Evolutionary conservation across 2,329 filamentous ascomycete genomes (phyloP).

Genomic region (Blastomyces emzantsi): DNA sequence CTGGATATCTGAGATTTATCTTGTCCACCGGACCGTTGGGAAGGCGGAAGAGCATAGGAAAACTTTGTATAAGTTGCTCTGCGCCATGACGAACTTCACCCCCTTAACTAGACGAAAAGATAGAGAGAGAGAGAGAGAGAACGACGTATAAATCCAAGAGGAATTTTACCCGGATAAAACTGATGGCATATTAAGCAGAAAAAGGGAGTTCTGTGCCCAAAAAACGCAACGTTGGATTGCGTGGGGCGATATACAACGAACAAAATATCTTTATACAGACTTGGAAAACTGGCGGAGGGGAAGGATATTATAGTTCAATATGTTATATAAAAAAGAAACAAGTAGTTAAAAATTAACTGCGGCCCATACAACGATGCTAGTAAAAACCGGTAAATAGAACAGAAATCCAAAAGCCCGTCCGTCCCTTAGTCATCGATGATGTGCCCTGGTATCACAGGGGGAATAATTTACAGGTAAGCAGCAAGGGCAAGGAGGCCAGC

Average conservation of each 20-base stretch:
- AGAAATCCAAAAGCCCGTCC: background rate
- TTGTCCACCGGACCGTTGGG: background rate
- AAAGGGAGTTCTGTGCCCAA: background rate
- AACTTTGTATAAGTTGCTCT: background rate
- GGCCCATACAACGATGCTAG: background rate
- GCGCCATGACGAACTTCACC: background rate
- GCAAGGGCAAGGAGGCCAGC: constrained; percentile 21
- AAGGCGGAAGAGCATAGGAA: background rate
- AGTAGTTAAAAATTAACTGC: background rate
- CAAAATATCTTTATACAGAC: background rate
- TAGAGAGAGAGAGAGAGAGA: background rate
- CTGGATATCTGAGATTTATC: background rate
- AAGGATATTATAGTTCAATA: background rate
- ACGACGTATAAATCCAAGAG: background rate
- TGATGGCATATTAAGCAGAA: background rate
- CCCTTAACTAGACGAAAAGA: background rate
- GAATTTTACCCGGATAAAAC: no score
- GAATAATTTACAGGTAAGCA: constrained; percentile 37
- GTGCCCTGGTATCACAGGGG: background rate
- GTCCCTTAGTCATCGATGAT: background rate
- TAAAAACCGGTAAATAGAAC: background rate
- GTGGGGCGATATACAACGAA: background rate
- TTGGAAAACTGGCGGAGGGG: background rate
- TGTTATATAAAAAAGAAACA: background rate
- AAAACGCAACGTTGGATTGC: background rate